Conservation (phyloP, 345 rosid species). For the Theobroma cacao region DNA sequence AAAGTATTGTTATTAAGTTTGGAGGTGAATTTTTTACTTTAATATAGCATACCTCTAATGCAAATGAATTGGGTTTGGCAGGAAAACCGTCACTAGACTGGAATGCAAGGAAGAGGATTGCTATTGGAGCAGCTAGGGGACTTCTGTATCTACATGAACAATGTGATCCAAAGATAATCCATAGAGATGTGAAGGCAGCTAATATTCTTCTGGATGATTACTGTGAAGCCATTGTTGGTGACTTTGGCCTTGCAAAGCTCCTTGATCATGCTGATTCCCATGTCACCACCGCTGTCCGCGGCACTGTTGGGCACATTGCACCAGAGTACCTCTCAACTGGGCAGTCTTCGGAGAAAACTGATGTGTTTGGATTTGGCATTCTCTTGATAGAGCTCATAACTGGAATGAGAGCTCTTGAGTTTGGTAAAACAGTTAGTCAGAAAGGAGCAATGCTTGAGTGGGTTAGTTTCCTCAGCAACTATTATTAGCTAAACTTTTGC, state of each 20-base stretch:
- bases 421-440: constrained; percentile 74
- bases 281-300: constrained; percentile 92
- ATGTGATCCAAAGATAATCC: constrained; percentile 93
- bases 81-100: constrained; percentile 86
- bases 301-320: constrained; percentile 95
- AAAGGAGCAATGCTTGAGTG: constrained; percentile 96
- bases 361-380: constrained; percentile 94
- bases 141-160: constrained; percentile 89
- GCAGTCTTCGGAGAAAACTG: constrained; percentile 94
- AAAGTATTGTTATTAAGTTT: not conserved
- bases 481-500: not conserved
- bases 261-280: constrained; percentile 90
- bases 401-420: constrained; percentile 91
- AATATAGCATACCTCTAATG: not conserved
- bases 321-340: constrained; percentile 96
- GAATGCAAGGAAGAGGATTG: constrained; percentile 84
- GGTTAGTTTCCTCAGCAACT: constrained; percentile 42
- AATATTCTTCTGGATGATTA: constrained; percentile 80
- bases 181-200: constrained; percentile 94
- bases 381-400: constrained; percentile 89
- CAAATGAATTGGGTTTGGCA: constrained; percentile 17
- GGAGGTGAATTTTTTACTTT: not conserved
- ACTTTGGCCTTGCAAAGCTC: constrained; percentile 93
- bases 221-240: constrained; percentile 91
- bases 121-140: constrained; percentile 91